Conservation (phyloP, 148 eudicot species). For the Salicornia ramosissima region DNA sequence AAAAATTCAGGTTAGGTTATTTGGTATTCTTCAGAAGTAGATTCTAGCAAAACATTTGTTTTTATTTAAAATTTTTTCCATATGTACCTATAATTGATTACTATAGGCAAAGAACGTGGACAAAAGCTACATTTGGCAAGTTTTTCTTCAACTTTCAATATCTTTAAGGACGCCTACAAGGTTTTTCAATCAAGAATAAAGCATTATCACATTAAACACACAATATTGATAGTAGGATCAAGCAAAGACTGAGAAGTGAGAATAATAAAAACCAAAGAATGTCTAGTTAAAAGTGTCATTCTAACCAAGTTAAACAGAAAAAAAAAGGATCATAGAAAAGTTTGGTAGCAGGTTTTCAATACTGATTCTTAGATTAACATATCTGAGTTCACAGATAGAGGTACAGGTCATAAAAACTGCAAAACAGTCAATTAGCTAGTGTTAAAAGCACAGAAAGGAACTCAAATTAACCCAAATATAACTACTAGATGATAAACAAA, state of each 20-base stretch:
- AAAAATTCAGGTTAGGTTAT: too few relatives aligned
- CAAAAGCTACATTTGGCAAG: conserved; percentile 67
- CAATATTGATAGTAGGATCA: neutral
- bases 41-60: too few relatives aligned
- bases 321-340: neutral
- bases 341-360: neutral
- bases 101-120: neutral
- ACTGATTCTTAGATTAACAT: too few relatives aligned
- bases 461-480: too few relatives aligned
- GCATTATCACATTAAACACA: conserved; percentile 1
- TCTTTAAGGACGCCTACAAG: conserved; percentile 70
- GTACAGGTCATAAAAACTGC: too few relatives aligned
- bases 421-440: too few relatives aligned
- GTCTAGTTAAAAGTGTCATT: neutral
- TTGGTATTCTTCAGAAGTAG: too few relatives aligned
- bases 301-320: neutral
- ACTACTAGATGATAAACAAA: too few relatives aligned
- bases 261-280: neutral
- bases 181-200: conserved; percentile 2
- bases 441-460: too few relatives aligned
- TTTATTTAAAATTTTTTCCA: too few relatives aligned
- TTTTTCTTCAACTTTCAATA: conserved; percentile 80
- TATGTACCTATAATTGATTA: too few relatives aligned
- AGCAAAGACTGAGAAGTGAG: neutral
- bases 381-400: too few relatives aligned